These are phyloP conservation scores for Clarireedia hainanense DNA, from an alignment of 2,329 filamentous ascomycete species.

Conservation along the genomic window DNA sequence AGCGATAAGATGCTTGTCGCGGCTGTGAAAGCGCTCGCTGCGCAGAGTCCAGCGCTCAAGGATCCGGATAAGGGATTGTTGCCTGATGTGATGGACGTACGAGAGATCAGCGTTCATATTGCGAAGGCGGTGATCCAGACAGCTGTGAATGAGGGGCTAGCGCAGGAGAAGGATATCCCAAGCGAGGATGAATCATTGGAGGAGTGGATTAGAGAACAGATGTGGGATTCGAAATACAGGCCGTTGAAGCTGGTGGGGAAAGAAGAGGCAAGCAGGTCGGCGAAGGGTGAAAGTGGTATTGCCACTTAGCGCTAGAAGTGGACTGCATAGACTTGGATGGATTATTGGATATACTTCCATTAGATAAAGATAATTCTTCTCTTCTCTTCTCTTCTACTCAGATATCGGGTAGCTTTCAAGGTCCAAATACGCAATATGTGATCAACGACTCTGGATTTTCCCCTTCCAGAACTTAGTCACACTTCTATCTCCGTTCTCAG, in stretches of 20 bases:
- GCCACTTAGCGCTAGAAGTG: constrained; percentile 15
- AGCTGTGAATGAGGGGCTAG: constrained; percentile 61
- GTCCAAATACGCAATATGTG: no score
- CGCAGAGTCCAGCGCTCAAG: constrained; percentile 58
- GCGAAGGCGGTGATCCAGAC: constrained; percentile 67
- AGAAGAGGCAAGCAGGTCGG: constrained; percentile 45
- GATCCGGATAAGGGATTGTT: constrained; percentile 60
- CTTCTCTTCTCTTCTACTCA: no score
- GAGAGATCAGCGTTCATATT: constrained; percentile 69
- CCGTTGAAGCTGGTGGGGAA: constrained; percentile 50
- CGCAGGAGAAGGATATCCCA: constrained; percentile 59
- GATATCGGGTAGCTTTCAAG: no score
- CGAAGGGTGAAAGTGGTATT: constrained; percentile 50
- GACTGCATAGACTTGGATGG: no score
- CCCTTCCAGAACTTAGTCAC: no score
- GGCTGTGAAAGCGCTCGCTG: constrained; percentile 65
- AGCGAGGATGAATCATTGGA: constrained; percentile 28
- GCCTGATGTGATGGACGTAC: constrained; percentile 67
- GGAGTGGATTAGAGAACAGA: constrained; percentile 66
- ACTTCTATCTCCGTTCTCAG: no score
- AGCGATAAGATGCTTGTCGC: constrained; percentile 77
- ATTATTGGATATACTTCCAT: no score
- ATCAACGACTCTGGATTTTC: no score
- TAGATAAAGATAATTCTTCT: no score
- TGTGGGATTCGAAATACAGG: constrained; percentile 69